phyloP scores from a whole-genome alignment of 257 asterid genomes.

The Lycium ferocissimum region DNA sequence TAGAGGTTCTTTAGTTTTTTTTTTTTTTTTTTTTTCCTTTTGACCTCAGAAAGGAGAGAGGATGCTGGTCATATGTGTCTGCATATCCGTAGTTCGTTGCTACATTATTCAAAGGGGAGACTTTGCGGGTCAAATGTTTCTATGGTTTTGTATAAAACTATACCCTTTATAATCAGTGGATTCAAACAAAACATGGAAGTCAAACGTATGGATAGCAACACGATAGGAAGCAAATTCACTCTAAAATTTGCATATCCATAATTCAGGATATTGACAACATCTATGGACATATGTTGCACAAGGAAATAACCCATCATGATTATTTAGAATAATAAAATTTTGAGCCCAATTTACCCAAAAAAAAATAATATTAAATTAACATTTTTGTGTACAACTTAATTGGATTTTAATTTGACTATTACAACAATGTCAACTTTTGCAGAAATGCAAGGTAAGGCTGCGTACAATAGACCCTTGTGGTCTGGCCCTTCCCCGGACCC shows the following conservation, averaged over 20 bases:
- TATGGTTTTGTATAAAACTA: neutral
- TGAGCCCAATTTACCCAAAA: neutral
- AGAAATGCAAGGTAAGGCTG: too few species aligned
- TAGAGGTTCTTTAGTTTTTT: neutral
- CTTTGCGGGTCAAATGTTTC: neutral
- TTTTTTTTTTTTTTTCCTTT: neutral
- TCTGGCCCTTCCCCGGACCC: too few species aligned
- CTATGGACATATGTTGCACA: neutral
- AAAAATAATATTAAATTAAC: neutral
- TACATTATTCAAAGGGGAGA: neutral
- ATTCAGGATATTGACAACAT: neutral
- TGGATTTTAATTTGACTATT: neutral
- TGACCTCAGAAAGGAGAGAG: neutral
- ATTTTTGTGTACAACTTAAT: conserved; percentile 10
- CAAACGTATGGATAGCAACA: neutral
- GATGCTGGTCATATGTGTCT: neutral
- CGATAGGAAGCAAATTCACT: neutral
- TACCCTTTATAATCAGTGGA: neutral
- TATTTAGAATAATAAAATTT: neutral
- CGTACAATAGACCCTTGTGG: too few species aligned
- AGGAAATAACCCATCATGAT: neutral
- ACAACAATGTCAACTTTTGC: too few species aligned
- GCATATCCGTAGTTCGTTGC: neutral
- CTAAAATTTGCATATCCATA: neutral
- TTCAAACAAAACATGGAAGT: neutral